A percentile compares a stretch with the other conserved stretches of the same genome.
These are phyloP conservation scores for Blepharisma japonicum DNA, from an alignment of 73 alveolate species.

Conservation along the genomic window DNA sequence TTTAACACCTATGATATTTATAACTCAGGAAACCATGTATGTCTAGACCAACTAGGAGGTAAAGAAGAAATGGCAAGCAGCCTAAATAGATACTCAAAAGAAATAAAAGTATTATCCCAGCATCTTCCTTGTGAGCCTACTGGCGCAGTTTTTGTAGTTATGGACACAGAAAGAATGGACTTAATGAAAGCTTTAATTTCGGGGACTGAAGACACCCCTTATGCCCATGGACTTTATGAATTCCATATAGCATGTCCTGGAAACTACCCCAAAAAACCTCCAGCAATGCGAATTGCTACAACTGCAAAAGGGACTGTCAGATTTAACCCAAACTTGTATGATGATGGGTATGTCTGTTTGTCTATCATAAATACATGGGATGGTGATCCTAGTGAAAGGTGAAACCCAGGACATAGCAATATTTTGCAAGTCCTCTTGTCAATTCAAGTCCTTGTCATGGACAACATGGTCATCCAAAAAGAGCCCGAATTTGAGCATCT, in stretches of 20 bases:
- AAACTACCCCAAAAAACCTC: slow-evolving; percentile 92
- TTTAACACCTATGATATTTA: neutral
- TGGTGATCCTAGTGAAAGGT: slow-evolving; percentile 97
- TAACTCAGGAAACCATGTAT: neutral
- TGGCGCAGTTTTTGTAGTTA: slow-evolving; percentile 91
- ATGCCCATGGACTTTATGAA: slow-evolving; percentile 96
- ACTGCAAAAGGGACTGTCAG: slow-evolving; percentile 91
- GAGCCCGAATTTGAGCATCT: slow-evolving; percentile 96
- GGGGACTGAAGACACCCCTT: slow-evolving; percentile 97
- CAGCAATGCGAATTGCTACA: slow-evolving; percentile 87
- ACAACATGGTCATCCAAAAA: slow-evolving; percentile 93
- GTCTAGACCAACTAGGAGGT: neutral
- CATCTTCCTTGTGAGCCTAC: slow-evolving; percentile 95
- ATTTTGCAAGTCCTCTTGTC: slow-evolving; percentile 91
- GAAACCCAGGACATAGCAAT: slow-evolving; percentile 96
- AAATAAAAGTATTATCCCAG: slow-evolving; percentile 89
- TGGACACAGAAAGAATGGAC: slow-evolving; percentile 89
- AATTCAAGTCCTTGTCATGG: slow-evolving; percentile 92
- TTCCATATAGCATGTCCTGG: slow-evolving; percentile 88
- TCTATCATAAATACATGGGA: slow-evolving; percentile 95
- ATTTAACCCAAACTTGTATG: slow-evolving; percentile 95
- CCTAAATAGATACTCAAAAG: slow-evolving; percentile 80
- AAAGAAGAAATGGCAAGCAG: neutral
- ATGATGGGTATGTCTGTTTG: slow-evolving; percentile 96
- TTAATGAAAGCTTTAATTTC: slow-evolving; percentile 90